Conservation (phyloP, 345 rosid genomes). For the Garcia nutans region DNA sequence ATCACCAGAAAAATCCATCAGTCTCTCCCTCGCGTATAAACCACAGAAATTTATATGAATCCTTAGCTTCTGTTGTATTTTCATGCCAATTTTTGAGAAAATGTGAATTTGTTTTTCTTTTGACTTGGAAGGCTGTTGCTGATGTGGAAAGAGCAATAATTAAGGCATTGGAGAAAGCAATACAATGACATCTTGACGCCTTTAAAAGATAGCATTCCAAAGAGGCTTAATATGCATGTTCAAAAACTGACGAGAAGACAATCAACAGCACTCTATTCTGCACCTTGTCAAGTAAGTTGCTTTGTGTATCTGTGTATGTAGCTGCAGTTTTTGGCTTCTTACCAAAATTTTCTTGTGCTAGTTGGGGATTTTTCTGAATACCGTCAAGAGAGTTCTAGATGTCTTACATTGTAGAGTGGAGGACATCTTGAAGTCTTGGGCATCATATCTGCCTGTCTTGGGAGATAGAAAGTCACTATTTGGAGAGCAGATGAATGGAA, state of each 20-base stretch:
- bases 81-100: background rate
- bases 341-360: conserved; percentile 29
- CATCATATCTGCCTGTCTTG: conserved; percentile 62
- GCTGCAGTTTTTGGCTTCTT: background rate
- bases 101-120: background rate
- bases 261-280: conserved; percentile 62
- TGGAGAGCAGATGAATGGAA: conserved; percentile 93
- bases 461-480: conserved; percentile 74
- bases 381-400: conserved; percentile 89
- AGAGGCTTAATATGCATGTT: conserved; percentile 87
- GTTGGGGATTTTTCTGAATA: conserved; percentile 86
- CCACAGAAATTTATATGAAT: background rate
- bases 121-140: conserved; percentile 58
- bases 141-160: conserved; percentile 78
- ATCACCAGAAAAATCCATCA: background rate
- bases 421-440: conserved; percentile 85
- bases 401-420: conserved; percentile 78
- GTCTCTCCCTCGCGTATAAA: background rate
- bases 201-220: conserved; percentile 80
- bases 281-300: conserved; percentile 72
- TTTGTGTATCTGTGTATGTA: background rate
- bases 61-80: background rate
- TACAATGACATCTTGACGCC: conserved; percentile 83
- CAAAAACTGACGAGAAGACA: conserved; percentile 94
- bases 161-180: conserved; percentile 87